Base-by-base conservation (phyloP, 495 filamentous ascomycete genomes). In the Daldinia grandis region DNA sequence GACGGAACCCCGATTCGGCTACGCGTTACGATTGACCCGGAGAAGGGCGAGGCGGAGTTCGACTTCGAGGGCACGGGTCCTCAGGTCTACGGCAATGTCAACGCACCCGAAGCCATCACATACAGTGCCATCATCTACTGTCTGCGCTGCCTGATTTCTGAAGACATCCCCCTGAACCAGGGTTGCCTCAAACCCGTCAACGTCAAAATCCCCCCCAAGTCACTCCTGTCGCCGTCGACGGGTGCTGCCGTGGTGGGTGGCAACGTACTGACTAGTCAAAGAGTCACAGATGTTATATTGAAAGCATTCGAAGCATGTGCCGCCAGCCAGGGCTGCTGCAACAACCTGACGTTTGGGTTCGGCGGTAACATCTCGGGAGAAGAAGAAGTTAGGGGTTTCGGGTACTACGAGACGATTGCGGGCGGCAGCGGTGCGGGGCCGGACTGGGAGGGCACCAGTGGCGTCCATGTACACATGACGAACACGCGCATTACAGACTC, bases 401-500 rank as follows among this genome's bases (percentile, higher is more conserved):
- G 95, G 17, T 99, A 99, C 84, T 98, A 98, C 81, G 94, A 98
- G 81, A 98, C 94, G 1, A 97, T 98, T 75, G 93, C 95, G 2
- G 95, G 95, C 27, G 95, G 95, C 8, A 91, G 88, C 69, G 95
- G 95, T 57, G 95, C 95, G 0, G 94, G 95, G 0, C 87, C 91
- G 1, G 86, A 86, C 37, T 99, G 95, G 95, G 86, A 92, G 59
- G 95, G 95, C 49, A 93, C 93, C 7, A 90, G 87, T 56, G 95
- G 95, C 47, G 93, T 98, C 49, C 95, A 99, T 76, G 91, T 89
- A 21, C 95, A 98, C 79, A 99, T 98, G 95, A 99, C 95, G n/a
- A 99, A 99, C 78, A 99, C 95, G 5, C 89, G 95, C 1, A 98
- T 98, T 76, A 99, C 95, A 1, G 95, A 99, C 80, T 86, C 93